Evolutionary conservation across 305 asterid genomes (phyloP).

Genomic region (Fraxinus greggii): DNA sequence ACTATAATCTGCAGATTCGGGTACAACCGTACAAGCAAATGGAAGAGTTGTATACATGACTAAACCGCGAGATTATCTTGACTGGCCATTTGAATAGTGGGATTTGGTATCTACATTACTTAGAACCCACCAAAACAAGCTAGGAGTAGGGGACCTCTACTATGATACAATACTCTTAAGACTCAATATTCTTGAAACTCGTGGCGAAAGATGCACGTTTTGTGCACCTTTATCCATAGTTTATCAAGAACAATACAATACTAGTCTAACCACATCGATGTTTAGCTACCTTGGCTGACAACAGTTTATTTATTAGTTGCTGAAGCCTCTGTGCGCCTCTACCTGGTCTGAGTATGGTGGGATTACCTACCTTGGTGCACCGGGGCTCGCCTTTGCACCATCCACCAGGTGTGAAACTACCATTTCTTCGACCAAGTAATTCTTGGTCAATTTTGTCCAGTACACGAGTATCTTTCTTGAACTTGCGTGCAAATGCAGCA

Average conservation of each 20-base stretch:
- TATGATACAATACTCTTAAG: constrained; percentile 23
- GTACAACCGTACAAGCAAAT: neutral
- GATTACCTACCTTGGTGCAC: constrained; percentile 66
- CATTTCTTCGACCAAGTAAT: constrained; percentile 52
- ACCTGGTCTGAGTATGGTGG: constrained; percentile 58
- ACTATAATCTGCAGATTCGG: neutral
- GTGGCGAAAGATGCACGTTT: constrained; percentile 20
- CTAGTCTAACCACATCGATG: constrained; percentile 59
- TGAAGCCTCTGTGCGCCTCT: constrained; percentile 69
- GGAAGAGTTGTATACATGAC: neutral
- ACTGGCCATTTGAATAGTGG: neutral
- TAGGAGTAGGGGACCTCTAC: constrained; percentile 2
- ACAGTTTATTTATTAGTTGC: constrained; percentile 49
- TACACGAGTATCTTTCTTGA: constrained; percentile 50
- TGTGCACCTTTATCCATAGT: constrained; percentile 8
- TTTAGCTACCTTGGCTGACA: constrained; percentile 32
- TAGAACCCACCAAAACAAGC: constrained; percentile 18
- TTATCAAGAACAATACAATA: constrained; percentile 25
- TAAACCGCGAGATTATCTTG: neutral
- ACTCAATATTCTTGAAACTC: constrained; percentile 22
- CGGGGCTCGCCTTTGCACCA: constrained; percentile 76
- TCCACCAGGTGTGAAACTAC: constrained; percentile 85
- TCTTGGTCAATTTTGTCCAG: constrained; percentile 66
- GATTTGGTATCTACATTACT: neutral
- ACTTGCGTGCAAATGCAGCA: constrained; percentile 91